These are phyloP conservation scores for Paxillus involutus DNA, from an alignment of 768 basidiomycete species.

Conservation along the genomic window DNA sequence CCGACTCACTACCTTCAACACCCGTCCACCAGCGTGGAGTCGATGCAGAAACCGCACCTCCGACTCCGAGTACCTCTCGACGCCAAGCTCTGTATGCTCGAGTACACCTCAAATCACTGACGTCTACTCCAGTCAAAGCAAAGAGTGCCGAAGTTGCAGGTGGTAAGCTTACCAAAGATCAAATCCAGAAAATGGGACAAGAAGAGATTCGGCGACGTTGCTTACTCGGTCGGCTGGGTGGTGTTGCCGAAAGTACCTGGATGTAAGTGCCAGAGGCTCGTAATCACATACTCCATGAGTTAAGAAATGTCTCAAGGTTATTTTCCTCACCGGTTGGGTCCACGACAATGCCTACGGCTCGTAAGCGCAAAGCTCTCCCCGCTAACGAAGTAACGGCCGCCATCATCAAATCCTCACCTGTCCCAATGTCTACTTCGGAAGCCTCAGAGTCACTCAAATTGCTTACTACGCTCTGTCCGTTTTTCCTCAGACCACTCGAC, in stretches of 20 bases:
- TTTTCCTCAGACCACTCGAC: constrained; percentile 68
- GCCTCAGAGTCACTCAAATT: constrained; percentile 72
- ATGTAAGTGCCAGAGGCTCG: constrained; percentile 50
- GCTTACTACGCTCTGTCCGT: constrained; percentile 71
- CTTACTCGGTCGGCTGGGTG: constrained; percentile 71
- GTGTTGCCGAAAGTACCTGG: constrained; percentile 87
- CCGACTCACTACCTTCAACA: constrained; percentile 54
- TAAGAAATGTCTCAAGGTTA: constrained; percentile 44
- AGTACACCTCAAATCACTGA: constrained; percentile 69
- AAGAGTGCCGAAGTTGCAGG: constrained; percentile 40
- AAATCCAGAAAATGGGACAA: constrained; percentile 69
- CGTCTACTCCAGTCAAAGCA: constrained; percentile 62
- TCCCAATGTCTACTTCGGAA: constrained; percentile 76
- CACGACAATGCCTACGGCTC: constrained; percentile 50
- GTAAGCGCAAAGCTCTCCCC: constrained; percentile 74
- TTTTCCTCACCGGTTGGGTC: constrained; percentile 65
- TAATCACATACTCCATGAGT: neutral
- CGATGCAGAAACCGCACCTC: constrained; percentile 53
- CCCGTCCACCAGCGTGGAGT: constrained; percentile 63
- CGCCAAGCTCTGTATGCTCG: constrained; percentile 82
- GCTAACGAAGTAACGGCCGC: constrained; percentile 64
- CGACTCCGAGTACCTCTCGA: constrained; percentile 73
- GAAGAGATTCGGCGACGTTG: constrained; percentile 78
- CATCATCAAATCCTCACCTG: constrained; percentile 76
- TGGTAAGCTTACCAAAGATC: constrained; percentile 58